A percentile compares a stretch with the other conserved stretches of the same genome.
phyloP scores from a whole-genome alignment of 2,329 filamentous ascomycete genomes.

The Botrytis paeoniae region DNA sequence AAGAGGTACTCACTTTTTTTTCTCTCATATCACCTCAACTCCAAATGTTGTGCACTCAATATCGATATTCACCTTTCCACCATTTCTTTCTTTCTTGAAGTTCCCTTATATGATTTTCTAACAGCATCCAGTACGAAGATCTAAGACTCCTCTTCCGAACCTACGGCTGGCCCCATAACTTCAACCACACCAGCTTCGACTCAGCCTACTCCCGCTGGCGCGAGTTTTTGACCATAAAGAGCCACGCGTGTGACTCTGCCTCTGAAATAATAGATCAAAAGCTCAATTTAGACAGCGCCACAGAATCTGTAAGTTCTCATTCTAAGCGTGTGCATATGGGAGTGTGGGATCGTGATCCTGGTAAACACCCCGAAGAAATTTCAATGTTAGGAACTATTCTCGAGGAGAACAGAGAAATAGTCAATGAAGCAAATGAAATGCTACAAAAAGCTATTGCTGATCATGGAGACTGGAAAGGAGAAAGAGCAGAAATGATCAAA shows the following conservation, averaged over 20 bases:
- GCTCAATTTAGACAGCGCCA: neutral
- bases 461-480: neutral
- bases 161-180: slow-evolving; percentile 8
- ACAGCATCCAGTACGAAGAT: neutral
- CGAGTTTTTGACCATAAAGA: neutral
- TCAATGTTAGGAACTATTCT: neutral
- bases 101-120: neutral
- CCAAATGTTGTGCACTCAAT: neutral
- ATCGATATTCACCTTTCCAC: neutral
- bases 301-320: neutral
- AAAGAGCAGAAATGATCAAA: slow-evolving; percentile 5
- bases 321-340: neutral
- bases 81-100: neutral
- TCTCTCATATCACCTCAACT: neutral
- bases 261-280: neutral
- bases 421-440: neutral
- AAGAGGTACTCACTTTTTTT: neutral
- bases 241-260: neutral
- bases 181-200: neutral
- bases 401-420: neutral
- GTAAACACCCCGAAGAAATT: neutral
- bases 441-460: neutral
- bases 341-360: neutral
- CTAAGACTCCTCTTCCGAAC: neutral
- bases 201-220: neutral